Percentiles rank a stretch among this genome's conserved stretches.
These are phyloP conservation scores for Cladorrhinum sp. DNA, from an alignment of 2,329 filamentous ascomycete genomes.

Conservation along the genomic window DNA sequence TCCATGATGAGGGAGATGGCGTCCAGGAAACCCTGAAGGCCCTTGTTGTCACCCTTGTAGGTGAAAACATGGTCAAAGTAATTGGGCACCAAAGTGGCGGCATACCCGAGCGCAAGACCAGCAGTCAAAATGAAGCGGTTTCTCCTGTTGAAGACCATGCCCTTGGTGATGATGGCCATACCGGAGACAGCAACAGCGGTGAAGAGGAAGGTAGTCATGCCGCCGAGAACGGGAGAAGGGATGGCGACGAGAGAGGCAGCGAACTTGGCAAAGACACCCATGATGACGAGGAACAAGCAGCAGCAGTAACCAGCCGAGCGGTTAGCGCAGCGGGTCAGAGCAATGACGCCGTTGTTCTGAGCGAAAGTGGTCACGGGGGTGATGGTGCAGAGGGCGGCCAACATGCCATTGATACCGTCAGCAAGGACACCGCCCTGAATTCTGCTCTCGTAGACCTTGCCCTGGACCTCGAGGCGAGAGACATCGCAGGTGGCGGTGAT, in stretches of 20 bases:
- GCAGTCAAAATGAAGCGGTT: slow-evolving; percentile 81
- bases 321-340: slow-evolving; percentile 77
- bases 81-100: slow-evolving; percentile 61
- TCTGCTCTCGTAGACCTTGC: slow-evolving; percentile 67
- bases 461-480: slow-evolving; percentile 70
- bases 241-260: slow-evolving; percentile 76
- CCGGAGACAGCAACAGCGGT: slow-evolving; percentile 73
- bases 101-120: slow-evolving; percentile 69
- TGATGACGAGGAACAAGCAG: slow-evolving; percentile 72
- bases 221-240: slow-evolving; percentile 62
- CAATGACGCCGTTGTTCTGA: slow-evolving; percentile 83
- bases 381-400: slow-evolving; percentile 75
- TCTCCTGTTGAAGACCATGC: slow-evolving; percentile 70
- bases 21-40: slow-evolving; percentile 70
- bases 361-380: slow-evolving; percentile 79
- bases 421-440: slow-evolving; percentile 78
- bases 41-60: slow-evolving; percentile 64
- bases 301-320: slow-evolving; percentile 76
- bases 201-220: slow-evolving; percentile 81
- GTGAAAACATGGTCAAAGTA: slow-evolving; percentile 73
- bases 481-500: slow-evolving; percentile 82
- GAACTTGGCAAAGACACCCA: slow-evolving; percentile 82
- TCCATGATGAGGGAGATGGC: slow-evolving; percentile 71
- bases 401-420: slow-evolving; percentile 71
- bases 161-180: slow-evolving; percentile 69